A percentile compares a stretch with the other conserved stretches of the same genome.
Evolutionary conservation across 192 early-diverging fungal species (phyloP).

Genomic region (Coemansia sp.): DNA sequence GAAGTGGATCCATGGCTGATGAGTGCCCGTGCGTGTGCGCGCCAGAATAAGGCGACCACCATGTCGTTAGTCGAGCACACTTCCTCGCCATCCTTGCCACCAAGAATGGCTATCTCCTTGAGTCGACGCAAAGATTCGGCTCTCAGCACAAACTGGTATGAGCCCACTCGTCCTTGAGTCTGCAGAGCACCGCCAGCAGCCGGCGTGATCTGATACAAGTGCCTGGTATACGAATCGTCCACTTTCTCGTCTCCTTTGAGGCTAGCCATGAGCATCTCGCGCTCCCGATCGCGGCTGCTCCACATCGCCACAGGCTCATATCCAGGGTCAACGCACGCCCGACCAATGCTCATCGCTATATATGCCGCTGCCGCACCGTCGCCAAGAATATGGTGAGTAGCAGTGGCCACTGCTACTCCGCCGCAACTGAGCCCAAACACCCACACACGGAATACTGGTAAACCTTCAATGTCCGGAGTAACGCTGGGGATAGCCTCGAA

Average conservation of each 20-base stretch:
- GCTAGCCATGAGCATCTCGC: background rate
- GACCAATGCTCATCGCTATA: slow-evolving; percentile 14
- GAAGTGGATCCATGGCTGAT: slow-evolving; percentile 12
- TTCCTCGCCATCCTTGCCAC: no score
- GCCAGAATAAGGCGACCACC: slow-evolving; percentile 41
- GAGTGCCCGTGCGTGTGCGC: slow-evolving; percentile 26
- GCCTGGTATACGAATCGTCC: background rate
- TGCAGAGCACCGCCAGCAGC: background rate
- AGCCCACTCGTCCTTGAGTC: background rate
- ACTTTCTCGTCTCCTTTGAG: background rate
- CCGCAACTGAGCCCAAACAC: slow-evolving; percentile 15
- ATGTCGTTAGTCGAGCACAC: slow-evolving; percentile 21
- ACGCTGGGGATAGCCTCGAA: slow-evolving; percentile 10
- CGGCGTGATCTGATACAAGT: background rate
- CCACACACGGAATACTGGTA: slow-evolving; percentile 16
- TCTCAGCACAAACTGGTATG: slow-evolving; percentile 12
- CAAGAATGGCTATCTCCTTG: background rate
- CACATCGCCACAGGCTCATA: background rate
- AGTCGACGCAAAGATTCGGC: slow-evolving; percentile 1
- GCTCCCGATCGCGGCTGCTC: background rate
- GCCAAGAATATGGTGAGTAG: slow-evolving; percentile 24
- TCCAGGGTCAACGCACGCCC: background rate
- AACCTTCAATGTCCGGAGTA: slow-evolving; percentile 14
- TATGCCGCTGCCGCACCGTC: slow-evolving; percentile 13
- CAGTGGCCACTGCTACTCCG: slow-evolving; percentile 9